Conservation (phyloP, 1,284 basidiomycete genomes). For the Ceraceosorus bombacis region DNA sequence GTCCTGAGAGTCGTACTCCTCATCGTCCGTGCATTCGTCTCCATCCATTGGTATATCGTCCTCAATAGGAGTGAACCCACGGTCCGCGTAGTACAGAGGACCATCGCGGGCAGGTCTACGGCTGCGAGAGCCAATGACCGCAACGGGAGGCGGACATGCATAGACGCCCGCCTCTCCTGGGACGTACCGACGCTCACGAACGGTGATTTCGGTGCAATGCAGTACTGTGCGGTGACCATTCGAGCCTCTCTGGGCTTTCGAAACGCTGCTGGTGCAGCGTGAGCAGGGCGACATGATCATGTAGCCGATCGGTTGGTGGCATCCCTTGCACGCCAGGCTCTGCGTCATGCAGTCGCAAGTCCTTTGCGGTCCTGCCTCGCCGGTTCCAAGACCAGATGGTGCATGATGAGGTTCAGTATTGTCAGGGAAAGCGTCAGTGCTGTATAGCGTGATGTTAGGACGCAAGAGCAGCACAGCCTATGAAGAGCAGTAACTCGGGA, state of each 20-base stretch:
- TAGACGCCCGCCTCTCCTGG: slow-evolving; percentile 62
- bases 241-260: slow-evolving; percentile 53
- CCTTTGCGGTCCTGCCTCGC: slow-evolving; percentile 54
- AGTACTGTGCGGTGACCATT: slow-evolving; percentile 84
- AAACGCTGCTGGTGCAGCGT: slow-evolving; percentile 47
- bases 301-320: slow-evolving; percentile 59
- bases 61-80: neutral
- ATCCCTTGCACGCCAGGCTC: slow-evolving; percentile 71
- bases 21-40: slow-evolving; percentile 1
- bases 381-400: slow-evolving; percentile 7
- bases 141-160: slow-evolving; percentile 3
- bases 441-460: slow-evolving; percentile 73
- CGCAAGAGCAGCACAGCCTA: slow-evolving; percentile 70
- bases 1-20: slow-evolving; percentile 16
- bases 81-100: neutral
- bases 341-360: slow-evolving; percentile 66
- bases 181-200: slow-evolving; percentile 64
- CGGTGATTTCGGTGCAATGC: slow-evolving; percentile 67
- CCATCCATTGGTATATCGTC: neutral
- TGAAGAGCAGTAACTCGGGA: neutral
- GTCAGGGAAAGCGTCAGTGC: slow-evolving; percentile 69
- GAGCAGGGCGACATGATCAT: slow-evolving; percentile 36
- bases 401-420: slow-evolving; percentile 56
- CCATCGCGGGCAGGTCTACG: neutral
- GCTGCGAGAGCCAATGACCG: neutral